Base-by-base conservation (phyloP, 495 filamentous ascomycete genomes). In the Choiromyces venosus region DNA sequence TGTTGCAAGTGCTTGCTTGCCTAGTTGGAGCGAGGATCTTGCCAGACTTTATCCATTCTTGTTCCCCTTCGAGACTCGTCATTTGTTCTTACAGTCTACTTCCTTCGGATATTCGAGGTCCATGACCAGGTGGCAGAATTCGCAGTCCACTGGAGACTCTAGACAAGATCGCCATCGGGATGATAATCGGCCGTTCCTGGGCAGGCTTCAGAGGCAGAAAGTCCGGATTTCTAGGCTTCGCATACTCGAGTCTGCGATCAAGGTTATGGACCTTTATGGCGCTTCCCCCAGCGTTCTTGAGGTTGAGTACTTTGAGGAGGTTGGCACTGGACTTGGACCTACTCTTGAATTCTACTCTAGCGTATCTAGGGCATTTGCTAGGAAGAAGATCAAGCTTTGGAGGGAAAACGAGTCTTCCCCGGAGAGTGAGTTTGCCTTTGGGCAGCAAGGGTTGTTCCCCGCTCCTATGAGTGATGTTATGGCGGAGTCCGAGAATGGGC, bases 241-340 rank as follows among this genome's bases (percentile, higher is more conserved):
- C 71, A 97, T 99, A 68, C 86, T 99, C 4, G 96, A 99, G 79
- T 97, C 96, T 36, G 96, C 96, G 0, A 86, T 97, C 79, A 99
- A 98, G 82, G 96, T 99, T n/a, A 97, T 99, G 96, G 95, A 99
- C 75, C 89, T 98, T 8, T 99, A 99, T 81, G 96, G 96, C 1
- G 91, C 92, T 4, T 97, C 94, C 6, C 91, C 95, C 44, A 98
- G 96, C 82, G 90, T 97, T 66, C 85, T 99, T 2, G 96, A 99
- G 79, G 94, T 99, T 29, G 96, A 99, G 80, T 99, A 99, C 79
- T 99, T 98, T 78, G 95, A 98, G 75, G 96, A 99, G 83, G 96
- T 98, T 61, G 96, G 96, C 67, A 98, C 96, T 61, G 96, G 96
- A 52, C 86, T 99, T 64, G 96, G 96, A 0, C 96, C 96, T 21